phyloP scores from a whole-genome alignment of 2,329 filamentous ascomycete genomes.

The Trichoderma asperellum region DNA sequence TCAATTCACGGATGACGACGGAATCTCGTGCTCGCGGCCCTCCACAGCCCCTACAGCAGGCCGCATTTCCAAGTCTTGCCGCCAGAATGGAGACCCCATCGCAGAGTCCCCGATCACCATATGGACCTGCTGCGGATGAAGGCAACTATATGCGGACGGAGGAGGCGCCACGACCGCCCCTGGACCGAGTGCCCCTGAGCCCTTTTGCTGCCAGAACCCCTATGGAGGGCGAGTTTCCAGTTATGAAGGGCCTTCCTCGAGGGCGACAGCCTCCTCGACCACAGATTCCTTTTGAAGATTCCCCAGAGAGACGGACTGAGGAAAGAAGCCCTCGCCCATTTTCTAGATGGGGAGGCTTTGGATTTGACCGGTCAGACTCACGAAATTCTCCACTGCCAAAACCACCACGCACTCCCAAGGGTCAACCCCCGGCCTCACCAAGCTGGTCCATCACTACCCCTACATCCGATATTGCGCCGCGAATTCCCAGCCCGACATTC shows the following conservation, averaged over 20 bases:
- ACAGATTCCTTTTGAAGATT: slow-evolving; percentile 26
- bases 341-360: slow-evolving; percentile 12
- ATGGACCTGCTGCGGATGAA: slow-evolving; percentile 31
- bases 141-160: slow-evolving; percentile 28
- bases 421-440: slow-evolving; percentile 19
- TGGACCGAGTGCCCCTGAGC: slow-evolving; percentile 33
- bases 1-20: slow-evolving; percentile 36
- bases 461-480: slow-evolving; percentile 39
- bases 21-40: slow-evolving; percentile 33
- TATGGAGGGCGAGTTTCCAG: slow-evolving; percentile 42
- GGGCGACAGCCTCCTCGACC: slow-evolving; percentile 37
- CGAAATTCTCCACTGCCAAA: slow-evolving; percentile 44
- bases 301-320: neutral
- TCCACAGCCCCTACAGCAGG: slow-evolving; percentile 33
- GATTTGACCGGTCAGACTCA: slow-evolving; percentile 37
- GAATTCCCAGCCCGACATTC: slow-evolving; percentile 45
- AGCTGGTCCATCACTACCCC: slow-evolving; percentile 34
- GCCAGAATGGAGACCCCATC: slow-evolving; percentile 25
- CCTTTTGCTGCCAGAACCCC: slow-evolving; percentile 36
- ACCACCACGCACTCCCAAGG: slow-evolving; percentile 41
- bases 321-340: slow-evolving; percentile 28
- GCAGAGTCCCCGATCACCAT: slow-evolving; percentile 34
- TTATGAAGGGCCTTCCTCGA: slow-evolving; percentile 43
- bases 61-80: slow-evolving; percentile 33
- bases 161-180: slow-evolving; percentile 25